phyloP scores from a whole-genome alignment of 257 asterid species.

The Penstemon davidsonii region DNA sequence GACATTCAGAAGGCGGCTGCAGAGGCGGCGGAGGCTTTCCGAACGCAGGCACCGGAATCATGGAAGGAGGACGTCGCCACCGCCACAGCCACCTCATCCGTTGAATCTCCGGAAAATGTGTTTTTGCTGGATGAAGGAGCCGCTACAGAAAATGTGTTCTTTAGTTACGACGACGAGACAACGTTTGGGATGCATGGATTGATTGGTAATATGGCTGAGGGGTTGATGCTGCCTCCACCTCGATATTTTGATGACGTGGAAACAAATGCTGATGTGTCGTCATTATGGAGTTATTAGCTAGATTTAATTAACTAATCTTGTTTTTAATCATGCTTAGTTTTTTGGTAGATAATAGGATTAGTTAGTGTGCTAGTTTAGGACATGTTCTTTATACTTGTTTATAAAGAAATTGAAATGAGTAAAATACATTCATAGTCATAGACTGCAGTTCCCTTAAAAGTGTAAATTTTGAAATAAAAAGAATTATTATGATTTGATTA shows the following conservation, averaged over 20 bases:
- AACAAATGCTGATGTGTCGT: slow-evolving; percentile 38
- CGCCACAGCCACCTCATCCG: background rate
- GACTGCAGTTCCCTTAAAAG: no score
- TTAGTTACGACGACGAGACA: slow-evolving; percentile 54
- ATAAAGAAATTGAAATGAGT: no score
- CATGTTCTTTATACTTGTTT: no score
- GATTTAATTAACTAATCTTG: no score
- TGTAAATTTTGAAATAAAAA: no score
- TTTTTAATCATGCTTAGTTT: no score
- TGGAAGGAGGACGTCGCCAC: background rate
- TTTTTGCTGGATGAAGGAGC: background rate
- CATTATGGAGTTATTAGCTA: slow-evolving; percentile 49
- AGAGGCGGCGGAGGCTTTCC: slow-evolving; percentile 57
- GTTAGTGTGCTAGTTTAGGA: no score
- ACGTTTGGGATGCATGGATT: slow-evolving; percentile 45
- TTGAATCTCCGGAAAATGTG: slow-evolving; percentile 9
- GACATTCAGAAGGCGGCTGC: slow-evolving; percentile 63
- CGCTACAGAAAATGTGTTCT: background rate
- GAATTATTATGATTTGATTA: no score
- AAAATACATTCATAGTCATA: no score
- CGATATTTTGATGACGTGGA: slow-evolving; percentile 34
- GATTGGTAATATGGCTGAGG: slow-evolving; percentile 51
- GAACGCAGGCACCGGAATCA: slow-evolving; percentile 7
- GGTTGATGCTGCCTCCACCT: slow-evolving; percentile 62
- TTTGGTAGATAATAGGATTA: no score